These are phyloP conservation scores for Boletus barrowsii DNA, from an alignment of 768 basidiomycete species.

Conservation along the genomic window DNA sequence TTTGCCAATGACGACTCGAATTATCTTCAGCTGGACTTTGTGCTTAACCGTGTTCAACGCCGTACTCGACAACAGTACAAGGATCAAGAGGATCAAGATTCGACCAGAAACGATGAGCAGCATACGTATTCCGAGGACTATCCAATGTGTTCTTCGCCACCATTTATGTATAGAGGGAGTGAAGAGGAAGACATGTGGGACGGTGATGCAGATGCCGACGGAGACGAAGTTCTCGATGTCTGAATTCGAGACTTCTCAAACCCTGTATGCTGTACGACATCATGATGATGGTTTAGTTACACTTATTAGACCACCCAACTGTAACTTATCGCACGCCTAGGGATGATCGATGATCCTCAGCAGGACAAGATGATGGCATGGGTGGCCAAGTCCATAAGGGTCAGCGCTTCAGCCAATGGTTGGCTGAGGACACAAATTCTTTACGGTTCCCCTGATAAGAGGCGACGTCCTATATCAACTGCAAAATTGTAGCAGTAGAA, in stretches of 20 bases:
- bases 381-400: not conserved
- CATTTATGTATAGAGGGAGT: not conserved
- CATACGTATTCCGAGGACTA: constrained; percentile 18
- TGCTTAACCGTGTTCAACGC: constrained; percentile 63
- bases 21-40: constrained; percentile 73
- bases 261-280: constrained; percentile 12
- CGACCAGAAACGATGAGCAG: constrained; percentile 4
- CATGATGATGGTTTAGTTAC: constrained; percentile 20
- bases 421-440: too few relatives aligned
- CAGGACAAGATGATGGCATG: not conserved
- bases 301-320: constrained; percentile 11
- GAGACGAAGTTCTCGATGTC: constrained; percentile 15
- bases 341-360: not conserved
- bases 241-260: constrained; percentile 10
- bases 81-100: constrained; percentile 25
- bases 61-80: constrained; percentile 30
- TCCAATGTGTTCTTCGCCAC: constrained; percentile 23
- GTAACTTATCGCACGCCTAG: constrained; percentile 20
- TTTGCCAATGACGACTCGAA: constrained; percentile 78
- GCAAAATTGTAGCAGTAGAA: too few relatives aligned
- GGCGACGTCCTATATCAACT: too few relatives aligned
- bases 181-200: constrained; percentile 26
- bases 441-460: too few relatives aligned
- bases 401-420: too few relatives aligned
- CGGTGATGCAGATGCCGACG: constrained; percentile 16